Percentiles rank a stretch among this genome's conserved stretches.
phyloP scores from a whole-genome alignment of 371 early-diverging fungal species.

The Nosema bombycis region DNA sequence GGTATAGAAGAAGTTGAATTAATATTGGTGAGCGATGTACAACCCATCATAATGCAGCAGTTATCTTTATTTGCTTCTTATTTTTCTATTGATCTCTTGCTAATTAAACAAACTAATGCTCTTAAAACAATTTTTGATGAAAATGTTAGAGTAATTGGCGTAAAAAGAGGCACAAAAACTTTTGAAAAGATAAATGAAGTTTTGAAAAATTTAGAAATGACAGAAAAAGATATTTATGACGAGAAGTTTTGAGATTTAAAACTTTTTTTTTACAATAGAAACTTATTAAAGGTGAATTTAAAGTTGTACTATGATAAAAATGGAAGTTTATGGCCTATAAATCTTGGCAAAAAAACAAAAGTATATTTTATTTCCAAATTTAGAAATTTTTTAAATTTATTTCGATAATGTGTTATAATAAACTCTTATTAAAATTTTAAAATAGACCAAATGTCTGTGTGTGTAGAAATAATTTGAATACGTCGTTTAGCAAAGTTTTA shows the following conservation, averaged over 20 bases:
- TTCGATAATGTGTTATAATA: too few relatives aligned
- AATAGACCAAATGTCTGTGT: too few relatives aligned
- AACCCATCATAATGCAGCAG: slow-evolving; percentile 25
- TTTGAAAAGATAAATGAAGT: background rate
- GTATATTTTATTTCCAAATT: too few relatives aligned
- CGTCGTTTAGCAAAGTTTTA: too few relatives aligned
- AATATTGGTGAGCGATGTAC: slow-evolving; percentile 24
- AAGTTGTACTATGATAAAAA: too few relatives aligned
- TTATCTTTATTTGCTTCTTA: slow-evolving; percentile 30
- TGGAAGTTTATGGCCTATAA: too few relatives aligned
- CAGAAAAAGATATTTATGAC: background rate
- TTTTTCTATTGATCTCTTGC: slow-evolving; percentile 39
- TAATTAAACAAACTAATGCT: background rate
- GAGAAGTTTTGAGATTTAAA: background rate
- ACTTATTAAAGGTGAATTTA: too few relatives aligned
- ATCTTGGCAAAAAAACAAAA: too few relatives aligned
- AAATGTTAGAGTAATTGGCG: background rate
- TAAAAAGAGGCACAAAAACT: background rate
- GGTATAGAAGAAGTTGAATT: slow-evolving; percentile 9
- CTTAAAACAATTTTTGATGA: background rate
- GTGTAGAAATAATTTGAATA: too few relatives aligned
- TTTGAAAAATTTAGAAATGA: background rate
- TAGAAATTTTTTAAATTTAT: background rate
- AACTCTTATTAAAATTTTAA: too few relatives aligned
- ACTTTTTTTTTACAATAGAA: background rate